Conservation (phyloP, 2,329 filamentous ascomycete genomes). For the Fusarium liriodendri region DNA sequence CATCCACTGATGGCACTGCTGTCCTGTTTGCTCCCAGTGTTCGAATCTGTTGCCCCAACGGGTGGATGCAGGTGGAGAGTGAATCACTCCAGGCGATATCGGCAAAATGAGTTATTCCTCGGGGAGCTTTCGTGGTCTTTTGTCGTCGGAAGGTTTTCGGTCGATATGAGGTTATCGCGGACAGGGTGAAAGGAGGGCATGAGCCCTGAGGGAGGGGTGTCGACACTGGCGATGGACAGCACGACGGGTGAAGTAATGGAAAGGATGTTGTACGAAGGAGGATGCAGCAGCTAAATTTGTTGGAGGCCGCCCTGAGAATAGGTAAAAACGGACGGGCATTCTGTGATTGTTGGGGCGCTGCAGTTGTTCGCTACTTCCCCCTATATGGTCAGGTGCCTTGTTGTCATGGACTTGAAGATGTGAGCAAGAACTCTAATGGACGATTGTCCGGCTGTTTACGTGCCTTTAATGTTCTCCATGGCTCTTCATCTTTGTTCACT, state of each 20-base stretch:
- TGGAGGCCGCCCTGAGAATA: background rate
- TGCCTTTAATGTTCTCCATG: background rate
- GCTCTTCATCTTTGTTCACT: conserved; percentile 11
- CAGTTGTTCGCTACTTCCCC: background rate
- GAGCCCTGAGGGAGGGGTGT: background rate
- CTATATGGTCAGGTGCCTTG: background rate
- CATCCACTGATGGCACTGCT: background rate
- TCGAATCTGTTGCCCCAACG: background rate
- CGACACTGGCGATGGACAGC: background rate
- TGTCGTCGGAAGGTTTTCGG: background rate
- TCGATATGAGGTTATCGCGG: background rate
- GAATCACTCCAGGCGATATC: background rate
- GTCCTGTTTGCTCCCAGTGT: background rate
- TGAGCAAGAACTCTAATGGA: background rate
- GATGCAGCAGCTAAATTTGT: background rate
- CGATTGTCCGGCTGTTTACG: background rate
- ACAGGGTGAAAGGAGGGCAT: background rate
- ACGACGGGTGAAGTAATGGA: background rate
- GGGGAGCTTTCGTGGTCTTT: background rate
- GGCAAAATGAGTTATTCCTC: background rate
- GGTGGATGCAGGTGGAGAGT: background rate
- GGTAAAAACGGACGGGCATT: background rate
- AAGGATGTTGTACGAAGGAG: background rate
- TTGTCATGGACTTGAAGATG: background rate
- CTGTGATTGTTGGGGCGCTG: background rate